A percentile compares a stretch with the other conserved stretches of the same genome.
Evolutionary conservation across 2,329 filamentous ascomycete genomes (phyloP).

Genomic region (Fusarium sp.): DNA sequence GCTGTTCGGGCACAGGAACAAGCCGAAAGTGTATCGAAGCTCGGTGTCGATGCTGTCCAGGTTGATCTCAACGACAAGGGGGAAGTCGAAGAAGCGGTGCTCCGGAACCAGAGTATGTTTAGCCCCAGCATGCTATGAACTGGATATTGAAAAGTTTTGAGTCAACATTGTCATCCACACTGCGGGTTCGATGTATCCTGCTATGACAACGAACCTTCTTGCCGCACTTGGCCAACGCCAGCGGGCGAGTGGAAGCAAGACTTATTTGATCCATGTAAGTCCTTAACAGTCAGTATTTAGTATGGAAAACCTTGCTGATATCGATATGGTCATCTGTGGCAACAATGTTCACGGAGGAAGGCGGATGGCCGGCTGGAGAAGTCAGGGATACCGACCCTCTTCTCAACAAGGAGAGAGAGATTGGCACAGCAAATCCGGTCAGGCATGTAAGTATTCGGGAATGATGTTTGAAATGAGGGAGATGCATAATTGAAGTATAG

Average conservation of each 20-base stretch:
- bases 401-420: slow-evolving; percentile 43
- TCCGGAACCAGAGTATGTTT: slow-evolving; percentile 41
- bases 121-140: accelerated
- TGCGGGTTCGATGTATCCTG: slow-evolving; percentile 45
- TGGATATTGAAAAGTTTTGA: slow-evolving; percentile 22
- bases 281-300: accelerated
- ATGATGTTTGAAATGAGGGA: too few species aligned
- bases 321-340: slow-evolving; percentile 41
- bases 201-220: slow-evolving; percentile 43
- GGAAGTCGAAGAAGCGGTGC: slow-evolving; percentile 32
- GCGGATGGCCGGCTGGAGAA: slow-evolving; percentile 46
- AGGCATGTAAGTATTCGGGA: slow-evolving; percentile 37
- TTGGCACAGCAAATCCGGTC: slow-evolving; percentile 41
- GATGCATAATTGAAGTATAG: slow-evolving; percentile 19
- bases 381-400: slow-evolving; percentile 46
- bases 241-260: slow-evolving; percentile 37
- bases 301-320: not conserved
- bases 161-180: slow-evolving; percentile 51
- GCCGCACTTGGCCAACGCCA: slow-evolving; percentile 47
- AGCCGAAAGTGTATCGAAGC: slow-evolving; percentile 43
- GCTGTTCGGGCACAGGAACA: slow-evolving; percentile 49
- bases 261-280: slow-evolving; percentile 49
- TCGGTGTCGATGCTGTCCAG: slow-evolving; percentile 45
- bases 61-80: slow-evolving; percentile 47
- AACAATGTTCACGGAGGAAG: slow-evolving; percentile 40